Evolutionary conservation across 169 alveolate genomes (phyloP).

Genomic region (Plasmodium berghei): DNA sequence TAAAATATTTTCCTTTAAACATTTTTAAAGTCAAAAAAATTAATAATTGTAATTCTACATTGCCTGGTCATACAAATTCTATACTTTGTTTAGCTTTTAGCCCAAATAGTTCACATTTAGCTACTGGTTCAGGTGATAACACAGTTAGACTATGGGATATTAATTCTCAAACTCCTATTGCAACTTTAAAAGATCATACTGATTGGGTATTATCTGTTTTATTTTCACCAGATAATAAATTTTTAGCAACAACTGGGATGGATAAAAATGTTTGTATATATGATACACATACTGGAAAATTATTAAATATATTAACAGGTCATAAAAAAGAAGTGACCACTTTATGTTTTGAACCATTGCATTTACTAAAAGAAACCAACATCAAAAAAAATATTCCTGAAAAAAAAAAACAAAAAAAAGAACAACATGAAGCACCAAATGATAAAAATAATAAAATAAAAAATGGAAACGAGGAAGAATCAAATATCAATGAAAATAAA

Average conservation of each 20-base stretch:
- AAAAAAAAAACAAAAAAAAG: constrained; percentile 17
- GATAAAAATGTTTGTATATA: constrained; percentile 90
- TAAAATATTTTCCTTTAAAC: constrained; percentile 87
- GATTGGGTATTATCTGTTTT: constrained; percentile 94
- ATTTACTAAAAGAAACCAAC: constrained; percentile 75
- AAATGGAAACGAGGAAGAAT: not conserved
- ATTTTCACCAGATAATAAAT: constrained; percentile 95
- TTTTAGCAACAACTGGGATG: constrained; percentile 95
- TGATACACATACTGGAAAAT: constrained; percentile 84
- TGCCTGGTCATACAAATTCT: constrained; percentile 94
- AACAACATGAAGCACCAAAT: too few relatives aligned
- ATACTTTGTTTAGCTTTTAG: constrained; percentile 92
- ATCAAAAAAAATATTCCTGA: constrained; percentile 15
- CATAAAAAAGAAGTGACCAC: constrained; percentile 86
- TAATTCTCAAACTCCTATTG: constrained; percentile 93
- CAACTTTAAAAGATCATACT: constrained; percentile 92
- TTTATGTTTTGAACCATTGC: constrained; percentile 93
- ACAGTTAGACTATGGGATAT: constrained; percentile 96
- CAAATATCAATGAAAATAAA: not conserved
- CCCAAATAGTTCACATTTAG: constrained; percentile 92
- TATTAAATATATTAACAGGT: constrained; percentile 72
- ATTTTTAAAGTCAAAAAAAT: constrained; percentile 91
- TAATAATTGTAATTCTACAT: constrained; percentile 92
- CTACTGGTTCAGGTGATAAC: constrained; percentile 96
- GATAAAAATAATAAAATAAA: not conserved